Conservation (phyloP, 495 filamentous ascomycete species). For the Neurospora sublineolata region DNA sequence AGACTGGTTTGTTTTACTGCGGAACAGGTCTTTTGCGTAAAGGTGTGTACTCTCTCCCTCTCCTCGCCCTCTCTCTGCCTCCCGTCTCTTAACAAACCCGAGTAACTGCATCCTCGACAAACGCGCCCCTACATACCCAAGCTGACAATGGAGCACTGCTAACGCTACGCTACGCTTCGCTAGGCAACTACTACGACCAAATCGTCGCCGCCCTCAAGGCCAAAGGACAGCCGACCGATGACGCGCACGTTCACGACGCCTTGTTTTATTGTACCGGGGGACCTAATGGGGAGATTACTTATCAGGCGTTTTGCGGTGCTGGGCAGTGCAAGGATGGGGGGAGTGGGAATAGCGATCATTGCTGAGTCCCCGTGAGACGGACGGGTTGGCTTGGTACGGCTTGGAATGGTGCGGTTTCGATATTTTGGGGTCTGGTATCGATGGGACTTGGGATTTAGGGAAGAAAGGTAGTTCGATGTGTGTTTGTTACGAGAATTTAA, state of each 20-base stretch:
- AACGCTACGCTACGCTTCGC: no score
- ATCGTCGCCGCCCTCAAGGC: not conserved
- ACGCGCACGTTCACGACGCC: not conserved
- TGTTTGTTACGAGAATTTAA: no score
- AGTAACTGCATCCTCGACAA: no score
- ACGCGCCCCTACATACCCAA: no score
- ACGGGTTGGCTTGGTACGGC: not conserved
- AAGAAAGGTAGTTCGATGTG: no score
- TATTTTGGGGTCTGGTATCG: no score
- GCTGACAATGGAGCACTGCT: no score
- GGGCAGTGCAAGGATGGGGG: not conserved
- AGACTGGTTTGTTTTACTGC: not conserved
- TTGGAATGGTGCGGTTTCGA: no score
- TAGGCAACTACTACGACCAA: not conserved
- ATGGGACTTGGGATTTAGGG: no score
- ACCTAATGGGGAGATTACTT: not conserved
- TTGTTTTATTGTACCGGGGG: not conserved
- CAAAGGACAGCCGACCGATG: not conserved
- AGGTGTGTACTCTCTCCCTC: not conserved
- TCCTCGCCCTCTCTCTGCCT: no score
- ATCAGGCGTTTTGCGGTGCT: not conserved
- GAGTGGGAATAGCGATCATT: not conserved
- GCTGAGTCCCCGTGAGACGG: not conserved
- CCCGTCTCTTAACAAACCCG: no score
- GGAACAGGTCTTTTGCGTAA: not conserved